These are phyloP conservation scores for Holtermannia corniformis DNA, from an alignment of 768 basidiomycete genomes.

Conservation along the genomic window DNA sequence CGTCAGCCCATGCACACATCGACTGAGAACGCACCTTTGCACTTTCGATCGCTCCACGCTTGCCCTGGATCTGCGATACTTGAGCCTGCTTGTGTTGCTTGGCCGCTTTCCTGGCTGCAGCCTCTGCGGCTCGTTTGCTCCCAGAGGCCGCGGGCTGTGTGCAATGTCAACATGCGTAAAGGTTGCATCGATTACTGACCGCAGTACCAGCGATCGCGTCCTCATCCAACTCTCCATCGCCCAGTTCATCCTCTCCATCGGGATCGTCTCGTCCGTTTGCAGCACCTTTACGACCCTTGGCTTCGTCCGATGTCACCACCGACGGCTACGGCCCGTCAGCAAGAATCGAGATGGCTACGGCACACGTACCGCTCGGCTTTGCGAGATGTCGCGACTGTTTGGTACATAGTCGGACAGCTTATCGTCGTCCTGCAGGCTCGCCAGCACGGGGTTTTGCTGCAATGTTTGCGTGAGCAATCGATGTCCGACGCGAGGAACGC, in stretches of 20 bases:
- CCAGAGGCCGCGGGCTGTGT: conserved; percentile 11
- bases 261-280: conserved; percentile 15
- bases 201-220: conserved; percentile 4
- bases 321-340: conserved; percentile 21
- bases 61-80: conserved; percentile 25
- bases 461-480: background rate
- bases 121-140: conserved; percentile 16
- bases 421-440: conserved; percentile 53
- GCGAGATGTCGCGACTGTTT: conserved; percentile 69
- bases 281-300: conserved; percentile 57
- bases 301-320: conserved; percentile 54
- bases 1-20: background rate
- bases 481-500: too few relatives aligned
- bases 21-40: conserved; percentile 31
- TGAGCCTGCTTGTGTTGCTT: conserved; percentile 28
- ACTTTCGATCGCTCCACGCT: conserved; percentile 25
- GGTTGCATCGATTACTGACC: conserved; percentile 1
- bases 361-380: conserved; percentile 54
- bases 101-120: conserved; percentile 28
- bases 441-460: background rate
- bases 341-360: background rate
- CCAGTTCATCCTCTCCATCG: conserved; percentile 24
- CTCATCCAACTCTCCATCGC: conserved; percentile 17
- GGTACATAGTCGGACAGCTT: conserved; percentile 84
- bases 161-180: conserved; percentile 1